A percentile compares a stretch with the other conserved stretches of the same genome.
Conservation (phyloP, 176 grass and related monocot genomes). For the Poa annua region DNA sequence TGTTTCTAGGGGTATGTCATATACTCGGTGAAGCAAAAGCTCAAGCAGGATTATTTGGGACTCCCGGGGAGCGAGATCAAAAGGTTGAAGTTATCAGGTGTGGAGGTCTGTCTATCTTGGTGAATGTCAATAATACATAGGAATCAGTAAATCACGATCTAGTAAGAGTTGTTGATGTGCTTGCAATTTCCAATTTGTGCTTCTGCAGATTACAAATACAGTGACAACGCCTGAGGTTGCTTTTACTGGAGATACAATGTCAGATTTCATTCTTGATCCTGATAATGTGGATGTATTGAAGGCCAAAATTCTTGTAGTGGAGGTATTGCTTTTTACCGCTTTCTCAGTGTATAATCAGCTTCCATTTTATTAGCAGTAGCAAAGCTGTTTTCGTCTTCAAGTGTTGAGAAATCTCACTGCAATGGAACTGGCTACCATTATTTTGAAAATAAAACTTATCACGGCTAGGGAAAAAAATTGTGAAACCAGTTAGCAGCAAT, state of each 20-base stretch:
- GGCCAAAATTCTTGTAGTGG: slow-evolving; percentile 72
- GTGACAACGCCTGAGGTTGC: slow-evolving; percentile 82
- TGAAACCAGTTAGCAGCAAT: slow-evolving; percentile 10
- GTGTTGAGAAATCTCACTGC: background rate
- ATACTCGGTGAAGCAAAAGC: slow-evolving; percentile 86
- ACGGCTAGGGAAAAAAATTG: background rate
- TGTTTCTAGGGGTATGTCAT: slow-evolving; percentile 76
- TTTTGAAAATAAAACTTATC: background rate
- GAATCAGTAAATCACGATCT: background rate
- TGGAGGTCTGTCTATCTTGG: slow-evolving; percentile 85
- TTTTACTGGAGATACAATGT: slow-evolving; percentile 89
- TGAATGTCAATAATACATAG: slow-evolving; percentile 16
- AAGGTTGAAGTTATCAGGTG: slow-evolving; percentile 74
- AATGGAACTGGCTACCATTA: background rate
- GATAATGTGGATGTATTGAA: slow-evolving; percentile 71
- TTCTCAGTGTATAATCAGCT: background rate
- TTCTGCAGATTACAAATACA: slow-evolving; percentile 69
- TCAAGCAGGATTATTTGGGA: slow-evolving; percentile 73
- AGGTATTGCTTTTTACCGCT: slow-evolving; percentile 49
- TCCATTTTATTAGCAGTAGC: background rate
- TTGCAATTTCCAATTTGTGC: background rate
- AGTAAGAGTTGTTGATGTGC: slow-evolving; percentile 6
- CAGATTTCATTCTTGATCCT: slow-evolving; percentile 93
- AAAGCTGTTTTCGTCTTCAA: background rate
- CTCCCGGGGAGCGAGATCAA: slow-evolving; percentile 87